Evolutionary conservation across 148 eudicot species (phyloP), one percentile per base, ranked within the genome.

Genomic region (Cornus controversa): DNA sequence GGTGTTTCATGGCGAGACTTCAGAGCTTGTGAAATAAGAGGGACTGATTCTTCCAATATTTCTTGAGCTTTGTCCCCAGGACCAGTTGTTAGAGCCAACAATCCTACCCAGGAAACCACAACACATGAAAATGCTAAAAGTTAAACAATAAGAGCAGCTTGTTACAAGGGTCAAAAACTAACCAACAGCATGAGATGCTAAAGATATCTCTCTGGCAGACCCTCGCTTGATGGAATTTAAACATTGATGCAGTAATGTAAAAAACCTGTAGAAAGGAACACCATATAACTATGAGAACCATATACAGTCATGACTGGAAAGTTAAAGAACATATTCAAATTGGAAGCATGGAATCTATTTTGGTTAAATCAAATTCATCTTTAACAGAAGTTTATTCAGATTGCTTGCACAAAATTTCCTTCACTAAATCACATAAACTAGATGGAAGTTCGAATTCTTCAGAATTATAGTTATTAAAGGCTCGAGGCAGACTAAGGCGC

Each of bases 1-100:
- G 92, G 85, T 73, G 92, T 66, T 42, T 95, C 98, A 63, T 85
- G 71, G 22, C 91, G 86, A 73, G 91, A 82, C 82, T 87, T 92
- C 25, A 95, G 91, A 84, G 96, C 96, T 50, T 89, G 94, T 10
- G 91, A 87, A 47, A 95, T 90, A 14, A 84, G 87, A 64, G 89
- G 25, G 28, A 86, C 65, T 36, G 94, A 85, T 71, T 95, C 99
- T 80, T 89, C 89, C 73, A 93, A 77, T 69, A 95, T 91, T 82
- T 95, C 99, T 36, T 83, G 90, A 1, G 99, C 94, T 79, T 88
- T 90, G 24, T 85, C 84, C 72, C 99, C 94, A 69, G 86, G 79
- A 81, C 94, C 99, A 80, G 79, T 73, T 10, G 97, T 95, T 78
- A 95, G 80, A 69, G 97, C 94, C 92, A 95, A 77, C 66, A 95